Base-by-base conservation (phyloP, 164 flowering plant genomes). In the Umbilicus rupestris region DNA sequence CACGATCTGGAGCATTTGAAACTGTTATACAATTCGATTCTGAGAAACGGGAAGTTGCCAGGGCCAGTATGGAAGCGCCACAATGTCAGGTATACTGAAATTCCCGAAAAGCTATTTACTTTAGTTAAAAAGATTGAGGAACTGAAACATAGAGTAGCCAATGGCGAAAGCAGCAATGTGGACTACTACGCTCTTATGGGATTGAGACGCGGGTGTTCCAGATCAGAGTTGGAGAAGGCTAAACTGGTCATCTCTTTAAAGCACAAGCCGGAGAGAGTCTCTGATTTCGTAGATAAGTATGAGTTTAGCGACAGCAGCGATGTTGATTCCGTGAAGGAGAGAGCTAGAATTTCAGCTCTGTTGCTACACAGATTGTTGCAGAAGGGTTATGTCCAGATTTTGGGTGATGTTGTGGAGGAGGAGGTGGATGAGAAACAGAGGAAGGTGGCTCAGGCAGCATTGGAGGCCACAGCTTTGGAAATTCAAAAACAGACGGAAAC, bases 1-100 rank as follows among this genome's bases (percentile, higher is more conserved):
- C 99, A 90, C 24, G 99, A 95, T 66, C 83, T 95, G 0, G 98
- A 95, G 62, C 99, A 95, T 71, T 70, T 92, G 52, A 92, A 88
- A 65, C 87, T 95, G 16, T 78, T 95, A 20, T 88, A 88, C 74
- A 90, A 92, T 58, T 69, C 99, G 1, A 87, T 95, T 30, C 60
- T 95, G 14, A 78, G 97, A 0, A 96, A 92, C 20, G 67, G 91
- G 46, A 87, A 85, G 66, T 83, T 87, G 5, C 93, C 97, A 0
- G 97, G 99, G 0, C 96, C 97, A 8, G 85, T 78, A 0, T 92
- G 97, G 98, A 86, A 80, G 72, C 74, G 81, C 9, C 89, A 84
- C 52, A 73, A 77, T 30, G 80, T 92, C 17, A 65, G 76, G 2
- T 90, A 87, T 79, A 58, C 83, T 0, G 99, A 92, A 62, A 85